Evolutionary conservation across 1,284 basidiomycete genomes (phyloP).

Genomic region (Porodaedalea pini): DNA sequence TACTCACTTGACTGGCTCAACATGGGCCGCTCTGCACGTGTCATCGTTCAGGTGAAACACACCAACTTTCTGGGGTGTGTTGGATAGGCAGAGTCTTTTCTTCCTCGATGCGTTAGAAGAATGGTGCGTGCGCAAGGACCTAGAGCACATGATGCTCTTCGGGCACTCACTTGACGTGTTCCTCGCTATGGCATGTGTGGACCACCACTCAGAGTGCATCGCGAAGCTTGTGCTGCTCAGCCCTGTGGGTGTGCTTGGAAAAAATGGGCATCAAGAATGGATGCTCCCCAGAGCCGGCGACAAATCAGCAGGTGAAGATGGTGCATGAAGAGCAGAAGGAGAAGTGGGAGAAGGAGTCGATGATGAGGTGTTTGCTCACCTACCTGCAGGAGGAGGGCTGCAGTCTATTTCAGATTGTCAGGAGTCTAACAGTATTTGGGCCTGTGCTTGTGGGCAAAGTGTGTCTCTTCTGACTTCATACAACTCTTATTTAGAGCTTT

Average conservation of each 20-base stretch:
- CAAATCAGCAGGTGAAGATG: conserved; percentile 43
- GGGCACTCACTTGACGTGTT: conserved; percentile 90
- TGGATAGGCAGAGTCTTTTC: conserved; percentile 81
- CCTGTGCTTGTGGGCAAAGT: conserved; percentile 85
- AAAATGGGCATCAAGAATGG: conserved; percentile 33
- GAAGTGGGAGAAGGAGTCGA: conserved; percentile 52
- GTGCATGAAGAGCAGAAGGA: conserved; percentile 53
- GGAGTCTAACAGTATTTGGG: conserved; percentile 71
- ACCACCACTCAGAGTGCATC: conserved; percentile 82
- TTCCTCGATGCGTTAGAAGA: conserved; percentile 90
- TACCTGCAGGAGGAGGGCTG: conserved; percentile 89
- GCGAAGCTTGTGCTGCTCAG: conserved; percentile 77
- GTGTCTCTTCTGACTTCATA: conserved; percentile 22
- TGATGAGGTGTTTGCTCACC: conserved; percentile 53
- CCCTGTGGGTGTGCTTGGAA: conserved; percentile 86
- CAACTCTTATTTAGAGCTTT: neutral
- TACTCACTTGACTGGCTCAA: conserved; percentile 96
- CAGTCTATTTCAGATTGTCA: conserved; percentile 83
- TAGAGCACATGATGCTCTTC: conserved; percentile 87
- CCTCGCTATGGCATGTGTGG: conserved; percentile 82
- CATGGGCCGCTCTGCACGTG: conserved; percentile 91
- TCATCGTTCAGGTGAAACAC: conserved; percentile 63
- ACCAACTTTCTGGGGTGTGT: conserved; percentile 64
- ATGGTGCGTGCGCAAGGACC: conserved; percentile 77
- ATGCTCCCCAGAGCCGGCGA: conserved; percentile 44